A percentile compares a stretch with the other conserved stretches of the same genome.
These are phyloP conservation scores for Russula abietina DNA, from an alignment of 768 basidiomycete genomes.

Conservation along the genomic window DNA sequence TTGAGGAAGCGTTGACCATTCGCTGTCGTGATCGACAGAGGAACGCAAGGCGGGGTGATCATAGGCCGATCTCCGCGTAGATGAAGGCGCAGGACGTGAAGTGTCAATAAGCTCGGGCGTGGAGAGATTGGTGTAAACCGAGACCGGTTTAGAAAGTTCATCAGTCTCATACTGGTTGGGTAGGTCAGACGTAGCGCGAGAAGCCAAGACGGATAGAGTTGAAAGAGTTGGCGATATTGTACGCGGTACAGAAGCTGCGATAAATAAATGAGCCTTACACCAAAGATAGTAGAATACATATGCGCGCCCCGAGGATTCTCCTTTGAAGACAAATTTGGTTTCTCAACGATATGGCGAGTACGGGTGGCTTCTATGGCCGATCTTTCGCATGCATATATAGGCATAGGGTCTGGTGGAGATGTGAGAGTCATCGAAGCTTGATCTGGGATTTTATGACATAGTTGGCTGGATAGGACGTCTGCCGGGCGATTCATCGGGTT, in stretches of 20 bases:
- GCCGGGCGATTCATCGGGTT: neutral
- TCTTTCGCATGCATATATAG: neutral
- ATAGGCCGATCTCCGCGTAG: slow-evolving; percentile 9
- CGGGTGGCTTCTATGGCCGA: neutral
- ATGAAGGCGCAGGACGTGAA: neutral
- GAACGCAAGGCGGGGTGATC: slow-evolving; percentile 8
- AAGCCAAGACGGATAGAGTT: neutral
- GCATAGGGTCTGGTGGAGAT: neutral
- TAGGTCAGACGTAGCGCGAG: neutral
- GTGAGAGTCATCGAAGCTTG: neutral
- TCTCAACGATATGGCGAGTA: neutral
- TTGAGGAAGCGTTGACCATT: slow-evolving; percentile 19
- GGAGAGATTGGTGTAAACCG: neutral
- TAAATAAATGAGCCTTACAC: neutral
- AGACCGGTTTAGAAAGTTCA: neutral
- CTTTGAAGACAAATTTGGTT: neutral
- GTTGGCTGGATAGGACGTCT: neutral
- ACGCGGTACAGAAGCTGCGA: neutral
- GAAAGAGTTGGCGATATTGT: neutral
- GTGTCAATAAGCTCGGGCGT: neutral
- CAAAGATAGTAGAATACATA: neutral
- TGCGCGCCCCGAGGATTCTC: neutral
- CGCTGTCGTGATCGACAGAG: neutral
- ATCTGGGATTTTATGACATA: neutral
- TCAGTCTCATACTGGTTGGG: neutral